Conservation (phyloP, 441 rosid genomes). For the Hura crepitans region DNA sequence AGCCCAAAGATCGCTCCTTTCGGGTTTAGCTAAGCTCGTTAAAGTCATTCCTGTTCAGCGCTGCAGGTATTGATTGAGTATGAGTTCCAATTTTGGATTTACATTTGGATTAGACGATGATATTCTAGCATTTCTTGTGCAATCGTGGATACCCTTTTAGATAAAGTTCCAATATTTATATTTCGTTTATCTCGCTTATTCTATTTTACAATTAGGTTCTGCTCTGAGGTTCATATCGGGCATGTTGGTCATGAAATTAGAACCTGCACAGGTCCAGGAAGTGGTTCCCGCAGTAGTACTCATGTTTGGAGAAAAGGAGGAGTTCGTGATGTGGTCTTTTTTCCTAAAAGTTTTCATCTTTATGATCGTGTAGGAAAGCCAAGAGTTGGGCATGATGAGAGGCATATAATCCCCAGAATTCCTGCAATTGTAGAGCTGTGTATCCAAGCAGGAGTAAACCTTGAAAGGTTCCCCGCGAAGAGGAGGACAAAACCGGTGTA, state of each 20-base stretch:
- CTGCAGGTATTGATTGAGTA: conserved; percentile 47
- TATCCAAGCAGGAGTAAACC: conserved; percentile 70
- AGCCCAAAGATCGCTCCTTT: conserved; percentile 47
- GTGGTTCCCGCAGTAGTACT: conserved; percentile 56
- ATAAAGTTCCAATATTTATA: not conserved
- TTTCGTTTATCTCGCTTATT: conserved; percentile 2
- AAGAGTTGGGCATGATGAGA: conserved; percentile 61
- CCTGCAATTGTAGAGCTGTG: conserved; percentile 78
- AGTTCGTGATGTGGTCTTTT: conserved; percentile 43
- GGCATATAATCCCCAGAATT: conserved; percentile 40
- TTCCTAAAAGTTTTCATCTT: conserved; percentile 73
- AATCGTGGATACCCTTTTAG: not conserved
- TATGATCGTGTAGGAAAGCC: conserved; percentile 76
- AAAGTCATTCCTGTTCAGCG: conserved; percentile 48
- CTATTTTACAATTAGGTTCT: conserved; percentile 41
- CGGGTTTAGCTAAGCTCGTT: conserved; percentile 46
- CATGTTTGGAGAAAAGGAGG: conserved; percentile 80
- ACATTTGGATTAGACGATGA: not conserved
- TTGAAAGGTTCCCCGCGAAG: conserved; percentile 55
- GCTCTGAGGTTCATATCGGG: conserved; percentile 73
- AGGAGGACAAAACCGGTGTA: conserved; percentile 77
- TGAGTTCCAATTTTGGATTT: not conserved
- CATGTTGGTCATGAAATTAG: conserved; percentile 65
- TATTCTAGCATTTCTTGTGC: not conserved
- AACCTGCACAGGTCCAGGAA: conserved; percentile 60